Evolutionary conservation across 805 yeast species (phyloP).

Genomic region (Priceomyces haplophilus): DNA sequence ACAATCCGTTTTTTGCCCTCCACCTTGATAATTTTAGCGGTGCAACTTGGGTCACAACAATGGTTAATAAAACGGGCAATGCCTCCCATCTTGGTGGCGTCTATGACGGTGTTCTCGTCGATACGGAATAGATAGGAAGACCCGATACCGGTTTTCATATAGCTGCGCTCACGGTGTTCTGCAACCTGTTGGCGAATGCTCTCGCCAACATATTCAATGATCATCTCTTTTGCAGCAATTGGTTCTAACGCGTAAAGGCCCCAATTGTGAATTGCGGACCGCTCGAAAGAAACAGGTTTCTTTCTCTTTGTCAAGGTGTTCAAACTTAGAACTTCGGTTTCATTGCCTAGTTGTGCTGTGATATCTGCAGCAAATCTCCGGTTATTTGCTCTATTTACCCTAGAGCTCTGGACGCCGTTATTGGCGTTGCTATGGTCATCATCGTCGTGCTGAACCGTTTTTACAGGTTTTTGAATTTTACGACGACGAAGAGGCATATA

Average conservation of each 20-base stretch:
- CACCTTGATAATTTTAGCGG: slow-evolving; percentile 92
- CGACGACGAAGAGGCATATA: slow-evolving; percentile 80
- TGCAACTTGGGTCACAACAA: slow-evolving; percentile 96
- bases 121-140: slow-evolving; percentile 90
- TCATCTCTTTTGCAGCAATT: slow-evolving; percentile 94
- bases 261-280: slow-evolving; percentile 98
- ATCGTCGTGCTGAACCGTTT: slow-evolving; percentile 66
- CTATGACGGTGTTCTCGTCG: slow-evolving; percentile 92
- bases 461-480: slow-evolving; percentile 63
- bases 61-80: slow-evolving; percentile 96
- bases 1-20: slow-evolving; percentile 93
- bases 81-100: slow-evolving; percentile 96
- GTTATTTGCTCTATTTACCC: slow-evolving; percentile 82
- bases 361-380: slow-evolving; percentile 88
- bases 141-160: slow-evolving; percentile 88
- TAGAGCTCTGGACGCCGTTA: slow-evolving; percentile 55
- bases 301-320: slow-evolving; percentile 86
- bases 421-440: slow-evolving; percentile 20
- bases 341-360: slow-evolving; percentile 78
- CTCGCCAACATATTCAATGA: slow-evolving; percentile 97
- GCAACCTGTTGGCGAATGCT: slow-evolving; percentile 91
- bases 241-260: slow-evolving; percentile 95
- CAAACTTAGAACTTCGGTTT: slow-evolving; percentile 75
- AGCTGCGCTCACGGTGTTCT: slow-evolving; percentile 83
- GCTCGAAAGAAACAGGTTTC: slow-evolving; percentile 93